These are phyloP conservation scores for Taphrina deformans DNA, from an alignment of 1,139 yeast species.

Conservation along the genomic window DNA sequence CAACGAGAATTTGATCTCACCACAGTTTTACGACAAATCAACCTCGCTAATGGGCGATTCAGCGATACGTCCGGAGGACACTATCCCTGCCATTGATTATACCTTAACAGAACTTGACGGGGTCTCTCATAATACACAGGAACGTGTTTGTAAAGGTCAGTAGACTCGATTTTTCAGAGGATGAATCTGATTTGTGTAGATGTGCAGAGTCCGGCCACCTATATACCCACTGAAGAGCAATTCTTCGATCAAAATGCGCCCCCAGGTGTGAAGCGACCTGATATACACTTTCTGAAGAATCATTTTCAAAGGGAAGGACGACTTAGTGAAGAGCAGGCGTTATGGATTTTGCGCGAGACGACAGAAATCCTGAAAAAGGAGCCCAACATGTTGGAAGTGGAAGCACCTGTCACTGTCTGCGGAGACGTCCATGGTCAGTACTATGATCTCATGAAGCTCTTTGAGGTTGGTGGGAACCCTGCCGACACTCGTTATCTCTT, in stretches of 20 bases:
- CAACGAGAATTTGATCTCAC: too few relatives aligned
- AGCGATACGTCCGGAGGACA: constrained; percentile 24
- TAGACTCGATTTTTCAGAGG: too few relatives aligned
- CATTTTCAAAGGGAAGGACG: constrained; percentile 85
- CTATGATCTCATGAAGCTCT: constrained; percentile 83
- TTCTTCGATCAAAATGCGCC: constrained; percentile 57
- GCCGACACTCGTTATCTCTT: constrained; percentile 60
- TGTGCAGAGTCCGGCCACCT: constrained; percentile 69
- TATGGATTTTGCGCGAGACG: constrained; percentile 67
- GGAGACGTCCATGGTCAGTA: constrained; percentile 97
- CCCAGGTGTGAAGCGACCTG: constrained; percentile 51
- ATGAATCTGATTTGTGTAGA: constrained; percentile 33
- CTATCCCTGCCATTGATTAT: constrained; percentile 23
- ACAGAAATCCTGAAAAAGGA: constrained; percentile 66
- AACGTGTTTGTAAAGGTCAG: constrained; percentile 29
- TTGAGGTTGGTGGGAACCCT: constrained; percentile 95
- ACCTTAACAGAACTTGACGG: constrained; percentile 31
- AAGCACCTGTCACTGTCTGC: constrained; percentile 94
- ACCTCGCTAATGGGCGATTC: constrained; percentile 16
- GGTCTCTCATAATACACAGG: constrained; percentile 21
- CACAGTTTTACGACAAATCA: not conserved
- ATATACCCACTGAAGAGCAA: constrained; percentile 65
- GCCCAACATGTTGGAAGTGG: constrained; percentile 76
- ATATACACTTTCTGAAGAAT: constrained; percentile 65
- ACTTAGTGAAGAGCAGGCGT: constrained; percentile 68